Evolutionary conservation across 2,329 filamentous ascomycete species (phyloP), one percentile per base, ranked within the genome.

Genomic region (Mycosphaerella arachidis): DNA sequence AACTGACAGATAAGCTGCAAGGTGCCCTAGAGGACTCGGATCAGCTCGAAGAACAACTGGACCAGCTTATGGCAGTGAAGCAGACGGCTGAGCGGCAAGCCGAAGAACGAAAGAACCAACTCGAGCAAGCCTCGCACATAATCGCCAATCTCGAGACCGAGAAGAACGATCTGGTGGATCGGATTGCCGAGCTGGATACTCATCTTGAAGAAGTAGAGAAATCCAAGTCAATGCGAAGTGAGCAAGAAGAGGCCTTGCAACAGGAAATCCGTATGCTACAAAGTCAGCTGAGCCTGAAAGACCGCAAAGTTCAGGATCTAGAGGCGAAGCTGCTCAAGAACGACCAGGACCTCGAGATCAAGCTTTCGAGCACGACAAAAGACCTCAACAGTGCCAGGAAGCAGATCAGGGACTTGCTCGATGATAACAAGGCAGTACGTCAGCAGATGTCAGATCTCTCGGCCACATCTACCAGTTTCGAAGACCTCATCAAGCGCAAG

Each of bases 11-110:
- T 70, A 97, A 97, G 77, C 83, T 99, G 30, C 85, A 91, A 40
- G 93, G 90, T 43, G 93, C 93, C 31, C 86, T 97, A 61, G 90
- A 96, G 24, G 95, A 99, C 68, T 93, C 97, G 73, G 93, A 97
- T 72, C 87, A 88, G 56, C 83, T 99, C 0, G 94, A 99, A 74
- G 92, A 96, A 64, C 92, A 99, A 72, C 81, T 99, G 1, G 94
- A 99, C 72, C 88, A 88, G 60, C 81, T 99, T 3, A 85, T 99
- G 65, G 86, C 88, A 53, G 91, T 92, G 9, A 97, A 96, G 76
- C 96, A 92, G 75, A 87, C 86, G 56, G 89, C 90, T 0, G 93
- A 97, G 71, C 86, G 91, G 24, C 89, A 97, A 64, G 86, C 93
- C 5, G 89, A 94, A 62, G 82, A 86, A 58, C 90, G 87, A 70